Conservation (phyloP, 306 rosid species). For the Rosa chinensis region DNA sequence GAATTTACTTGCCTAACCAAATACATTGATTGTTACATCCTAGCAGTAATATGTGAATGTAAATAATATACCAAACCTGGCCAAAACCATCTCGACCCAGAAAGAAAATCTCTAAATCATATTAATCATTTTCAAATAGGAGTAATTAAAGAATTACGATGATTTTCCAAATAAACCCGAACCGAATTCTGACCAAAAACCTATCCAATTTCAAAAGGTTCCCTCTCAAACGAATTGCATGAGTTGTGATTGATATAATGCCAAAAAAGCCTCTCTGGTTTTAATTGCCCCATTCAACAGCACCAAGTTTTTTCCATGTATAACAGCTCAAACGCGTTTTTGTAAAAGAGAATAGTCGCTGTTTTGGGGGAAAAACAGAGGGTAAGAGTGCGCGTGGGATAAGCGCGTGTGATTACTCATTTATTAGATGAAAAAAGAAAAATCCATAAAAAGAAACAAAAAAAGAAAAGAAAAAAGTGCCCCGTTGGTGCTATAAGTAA, state of each 20-base stretch:
- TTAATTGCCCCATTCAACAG: neutral
- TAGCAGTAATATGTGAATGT: neutral
- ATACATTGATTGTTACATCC: neutral
- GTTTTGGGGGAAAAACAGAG: neutral
- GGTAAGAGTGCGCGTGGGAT: neutral
- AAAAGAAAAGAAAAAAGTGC: neutral
- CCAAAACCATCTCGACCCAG: neutral
- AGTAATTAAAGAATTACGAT: neutral
- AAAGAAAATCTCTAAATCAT: neutral
- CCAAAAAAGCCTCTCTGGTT: neutral
- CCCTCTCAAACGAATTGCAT: neutral
- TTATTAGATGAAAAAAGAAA: neutral
- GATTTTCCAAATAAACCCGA: neutral
- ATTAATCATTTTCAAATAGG: neutral
- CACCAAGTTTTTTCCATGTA: neutral
- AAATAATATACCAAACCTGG: neutral
- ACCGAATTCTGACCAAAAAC: neutral
- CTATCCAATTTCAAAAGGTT: neutral
- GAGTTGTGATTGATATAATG: slow-evolving; percentile 8
- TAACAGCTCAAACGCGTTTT: neutral
- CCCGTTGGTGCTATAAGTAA: neutral
- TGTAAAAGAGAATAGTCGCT: neutral
- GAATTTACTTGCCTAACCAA: neutral
- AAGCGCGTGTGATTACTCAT: neutral
- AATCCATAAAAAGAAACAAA: neutral